Percentiles rank a stretch among this genome's conserved stretches.
Conservation (phyloP, 1,284 basidiomycete genomes). For the Ustilago nuda region DNA sequence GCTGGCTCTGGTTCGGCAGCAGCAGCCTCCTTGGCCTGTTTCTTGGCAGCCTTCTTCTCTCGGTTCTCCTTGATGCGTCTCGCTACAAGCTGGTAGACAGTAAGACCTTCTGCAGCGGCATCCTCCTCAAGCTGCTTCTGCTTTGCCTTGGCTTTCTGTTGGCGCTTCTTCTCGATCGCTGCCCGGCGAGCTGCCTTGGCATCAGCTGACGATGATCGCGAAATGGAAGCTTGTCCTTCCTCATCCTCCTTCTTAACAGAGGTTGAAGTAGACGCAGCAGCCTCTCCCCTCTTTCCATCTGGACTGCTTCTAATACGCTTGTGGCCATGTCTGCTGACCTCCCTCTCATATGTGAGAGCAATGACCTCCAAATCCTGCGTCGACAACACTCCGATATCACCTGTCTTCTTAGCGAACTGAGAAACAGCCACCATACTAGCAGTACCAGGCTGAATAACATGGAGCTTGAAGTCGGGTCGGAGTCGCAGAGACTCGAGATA, state of each 20-base stretch:
- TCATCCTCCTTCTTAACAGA: constrained; percentile 9
- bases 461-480: constrained; percentile 58
- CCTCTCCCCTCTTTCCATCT: constrained; percentile 64
- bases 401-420: constrained; percentile 92
- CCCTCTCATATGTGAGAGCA: constrained; percentile 86
- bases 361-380: constrained; percentile 90
- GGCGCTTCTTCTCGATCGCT: constrained; percentile 49
- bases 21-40: constrained; percentile 30
- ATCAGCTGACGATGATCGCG: constrained; percentile 9
- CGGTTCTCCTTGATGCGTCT: constrained; percentile 37
- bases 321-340: constrained; percentile 74
- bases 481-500: constrained; percentile 61
- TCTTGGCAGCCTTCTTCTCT: constrained; percentile 47
- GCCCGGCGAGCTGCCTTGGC: constrained; percentile 28
- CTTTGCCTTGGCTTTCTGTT: constrained; percentile 37
- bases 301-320: constrained; percentile 72
- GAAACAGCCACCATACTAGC: constrained; percentile 75
- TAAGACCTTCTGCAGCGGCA: constrained; percentile 30
- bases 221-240: constrained; percentile 14
- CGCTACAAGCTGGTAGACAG: constrained; percentile 34
- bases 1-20: constrained; percentile 6
- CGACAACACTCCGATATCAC: constrained; percentile 93
- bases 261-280: neutral
- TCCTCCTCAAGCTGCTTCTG: constrained; percentile 40
- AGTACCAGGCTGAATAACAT: constrained; percentile 60